Evolutionary conservation across 208 protist species (phyloP).

Genomic region (Herpetomonas samuelpessoai): DNA sequence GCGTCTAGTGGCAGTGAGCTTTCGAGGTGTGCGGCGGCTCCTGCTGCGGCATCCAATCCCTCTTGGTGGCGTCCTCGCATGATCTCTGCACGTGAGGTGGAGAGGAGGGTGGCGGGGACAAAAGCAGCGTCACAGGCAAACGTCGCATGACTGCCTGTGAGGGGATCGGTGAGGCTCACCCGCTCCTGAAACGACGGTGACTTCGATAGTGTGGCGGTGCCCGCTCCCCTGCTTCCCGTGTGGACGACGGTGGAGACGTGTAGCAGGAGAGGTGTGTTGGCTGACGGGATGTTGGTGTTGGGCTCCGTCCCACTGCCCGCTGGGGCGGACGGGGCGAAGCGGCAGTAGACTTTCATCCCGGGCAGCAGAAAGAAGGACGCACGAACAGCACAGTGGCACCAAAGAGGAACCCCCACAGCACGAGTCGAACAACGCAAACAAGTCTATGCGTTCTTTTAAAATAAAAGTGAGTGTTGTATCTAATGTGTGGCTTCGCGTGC

Average conservation of each 20-base stretch:
- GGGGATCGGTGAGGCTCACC: constrained; percentile 30
- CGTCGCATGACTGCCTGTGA: constrained; percentile 26
- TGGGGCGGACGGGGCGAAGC: constrained; percentile 34
- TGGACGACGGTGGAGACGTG: no score
- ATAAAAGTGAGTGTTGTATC: neutral
- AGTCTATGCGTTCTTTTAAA: no score
- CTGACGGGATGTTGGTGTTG: no score
- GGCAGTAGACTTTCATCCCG: constrained; percentile 72
- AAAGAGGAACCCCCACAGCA: no score
- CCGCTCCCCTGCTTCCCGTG: no score
- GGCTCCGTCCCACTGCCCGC: no score
- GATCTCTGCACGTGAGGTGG: no score
- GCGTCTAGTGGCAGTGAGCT: neutral
- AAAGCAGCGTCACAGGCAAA: constrained; percentile 42
- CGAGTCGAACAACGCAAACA: no score
- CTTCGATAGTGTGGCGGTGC: no score
- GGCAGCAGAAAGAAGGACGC: no score
- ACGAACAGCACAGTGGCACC: no score
- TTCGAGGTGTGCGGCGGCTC: constrained; percentile 21
- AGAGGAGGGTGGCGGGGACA: constrained; percentile 11
- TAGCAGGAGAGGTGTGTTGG: no score
- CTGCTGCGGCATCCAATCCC: constrained; percentile 16
- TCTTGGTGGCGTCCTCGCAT: neutral
- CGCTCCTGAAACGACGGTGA: constrained; percentile 9
- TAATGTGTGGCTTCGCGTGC: neutral